These are phyloP conservation scores for Claviceps fusiformis DNA, from an alignment of 2,329 filamentous ascomycete species.

Conservation along the genomic window DNA sequence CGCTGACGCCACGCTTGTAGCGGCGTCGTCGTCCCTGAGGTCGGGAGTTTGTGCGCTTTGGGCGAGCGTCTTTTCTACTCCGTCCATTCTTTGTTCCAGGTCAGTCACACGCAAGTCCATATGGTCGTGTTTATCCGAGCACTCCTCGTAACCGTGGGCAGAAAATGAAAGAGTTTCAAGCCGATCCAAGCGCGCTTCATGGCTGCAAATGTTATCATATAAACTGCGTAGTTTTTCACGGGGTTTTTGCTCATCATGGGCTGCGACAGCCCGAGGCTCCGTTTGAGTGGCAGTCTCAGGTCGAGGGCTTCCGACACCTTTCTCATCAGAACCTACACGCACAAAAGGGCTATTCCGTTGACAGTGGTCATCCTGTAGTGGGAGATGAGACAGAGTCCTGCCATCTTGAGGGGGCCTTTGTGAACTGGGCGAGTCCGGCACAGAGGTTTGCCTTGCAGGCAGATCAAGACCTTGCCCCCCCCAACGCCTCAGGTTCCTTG, in stretches of 20 bases:
- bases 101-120: conserved; percentile 55
- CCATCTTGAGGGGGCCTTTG: conserved; percentile 17
- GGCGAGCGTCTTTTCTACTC: conserved; percentile 45
- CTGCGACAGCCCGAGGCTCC: conserved; percentile 13
- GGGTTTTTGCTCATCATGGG: conserved; percentile 12
- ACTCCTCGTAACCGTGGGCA: conserved; percentile 51
- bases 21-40: conserved; percentile 27
- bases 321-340: conserved; percentile 9
- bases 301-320: conserved; percentile 5
- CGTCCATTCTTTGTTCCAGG: conserved; percentile 49
- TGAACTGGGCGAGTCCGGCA: conserved; percentile 18
- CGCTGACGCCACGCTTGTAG: conserved; percentile 32
- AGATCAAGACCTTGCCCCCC: conserved; percentile 41
- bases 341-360: conserved; percentile 14
- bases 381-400: neutral
- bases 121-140: conserved; percentile 53
- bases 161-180: conserved; percentile 61
- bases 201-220: conserved; percentile 39
- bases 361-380: conserved; percentile 8
- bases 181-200: conserved; percentile 51
- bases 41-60: conserved; percentile 25
- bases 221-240: conserved; percentile 30
- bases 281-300: conserved; percentile 14
- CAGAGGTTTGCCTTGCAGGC: conserved; percentile 16
- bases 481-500: conserved; percentile 40